Evolutionary conservation across 2,329 filamentous ascomycete species (phyloP).

Genomic region (Epicoccum sorghinum): DNA sequence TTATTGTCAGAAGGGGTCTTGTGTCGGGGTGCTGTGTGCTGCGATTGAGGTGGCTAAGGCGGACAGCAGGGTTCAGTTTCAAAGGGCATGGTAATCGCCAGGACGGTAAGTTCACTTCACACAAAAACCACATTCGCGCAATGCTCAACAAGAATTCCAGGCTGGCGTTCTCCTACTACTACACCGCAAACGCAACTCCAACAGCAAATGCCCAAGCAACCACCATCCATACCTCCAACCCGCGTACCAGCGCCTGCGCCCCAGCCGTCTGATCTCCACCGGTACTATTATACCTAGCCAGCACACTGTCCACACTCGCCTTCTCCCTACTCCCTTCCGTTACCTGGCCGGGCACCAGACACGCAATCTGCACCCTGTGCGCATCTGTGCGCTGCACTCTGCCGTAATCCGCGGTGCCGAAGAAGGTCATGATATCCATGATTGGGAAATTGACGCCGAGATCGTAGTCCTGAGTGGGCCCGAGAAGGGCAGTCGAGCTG

Average conservation of each 20-base stretch:
- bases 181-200: background rate
- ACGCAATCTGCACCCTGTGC: slow-evolving; percentile 3
- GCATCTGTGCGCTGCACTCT: background rate
- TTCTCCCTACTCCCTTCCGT: background rate
- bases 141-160: too few species aligned
- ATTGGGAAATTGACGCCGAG: slow-evolving; percentile 3
- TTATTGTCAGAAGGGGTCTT: too few species aligned
- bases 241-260: background rate
- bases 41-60: too few species aligned
- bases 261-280: slow-evolving; percentile 1
- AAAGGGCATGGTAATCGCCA: too few species aligned
- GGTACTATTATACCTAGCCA: background rate
- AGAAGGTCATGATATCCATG: slow-evolving; percentile 12
- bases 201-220: background rate
- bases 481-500: background rate
- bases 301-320: background rate
- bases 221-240: background rate
- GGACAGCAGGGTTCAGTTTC: too few species aligned
- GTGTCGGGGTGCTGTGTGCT: too few species aligned
- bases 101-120: too few species aligned
- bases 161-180: background rate
- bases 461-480: slow-evolving; percentile 3
- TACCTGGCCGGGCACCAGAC: slow-evolving; percentile 1
- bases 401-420: background rate
- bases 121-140: too few species aligned